Evolutionary conservation across 2,329 filamentous ascomycete species (phyloP), one percentile per base, ranked within the genome.

Genomic region (Talaromyces rugulosus): DNA sequence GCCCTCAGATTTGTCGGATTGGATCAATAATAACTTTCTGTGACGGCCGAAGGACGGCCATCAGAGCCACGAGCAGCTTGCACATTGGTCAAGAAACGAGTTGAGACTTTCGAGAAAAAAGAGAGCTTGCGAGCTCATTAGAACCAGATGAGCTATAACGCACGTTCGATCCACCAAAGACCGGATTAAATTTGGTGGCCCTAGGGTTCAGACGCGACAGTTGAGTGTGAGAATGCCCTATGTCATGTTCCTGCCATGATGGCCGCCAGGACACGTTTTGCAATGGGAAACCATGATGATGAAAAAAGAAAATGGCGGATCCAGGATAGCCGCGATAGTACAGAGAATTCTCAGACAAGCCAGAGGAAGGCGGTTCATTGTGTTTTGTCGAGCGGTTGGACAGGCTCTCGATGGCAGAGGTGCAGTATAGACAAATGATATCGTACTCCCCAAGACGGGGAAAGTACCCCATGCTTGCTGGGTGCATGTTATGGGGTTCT

Each of bases 401-500:
- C 34, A 70, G 67, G 0, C 68, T 74, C 3, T 71, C 69, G 2
- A 69, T 58, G 16, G 62, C 63, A 30, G 63, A 65, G 2, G 64
- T 64, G 58, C 73, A 75, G 57, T 74, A 63, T 34, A 67, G 66
- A 58, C 73, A 75, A 30, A 74, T 61, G 6, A 74, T 65, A n/a
- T 75, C 69, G 63, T 74, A 75, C 50, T 74, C 72, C 6, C 71
- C 73, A 14, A 69, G 60, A 1, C 73, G 69, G 6, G 68, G 69
- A 7, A 51, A 63, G 23, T 42, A 66, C 18, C 23, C 23, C 42
- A 62, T 59, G 6, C 66, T 69, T 3, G 66, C 72, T 1, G 67
- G 68, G 12, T 64, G 61, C 68, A 75, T 69, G 2, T 60, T 61
- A 27, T 61, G 52, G 52, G 64, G 64, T 52, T 70, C 60, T 12